phyloP scores from a whole-genome alignment of 192 early-diverging fungal species.

The Coemansia asiatica region DNA sequence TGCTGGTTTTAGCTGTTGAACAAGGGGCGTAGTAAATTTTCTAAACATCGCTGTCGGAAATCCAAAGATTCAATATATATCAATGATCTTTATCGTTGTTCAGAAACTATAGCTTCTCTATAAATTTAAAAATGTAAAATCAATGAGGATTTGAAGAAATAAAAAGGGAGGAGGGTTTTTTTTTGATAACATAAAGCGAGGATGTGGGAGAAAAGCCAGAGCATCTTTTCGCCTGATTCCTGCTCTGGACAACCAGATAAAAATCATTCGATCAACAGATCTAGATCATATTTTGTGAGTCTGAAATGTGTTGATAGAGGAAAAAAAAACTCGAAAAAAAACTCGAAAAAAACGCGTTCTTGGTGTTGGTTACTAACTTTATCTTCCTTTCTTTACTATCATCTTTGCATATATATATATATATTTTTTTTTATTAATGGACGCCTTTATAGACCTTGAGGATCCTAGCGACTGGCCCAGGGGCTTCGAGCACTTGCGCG shows the following conservation, averaged over 20 bases:
- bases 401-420: background rate
- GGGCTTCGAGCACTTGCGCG: constrained; percentile 43
- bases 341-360: constrained; percentile 1
- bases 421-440: constrained; percentile 3
- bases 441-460: constrained; percentile 47
- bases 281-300: no score
- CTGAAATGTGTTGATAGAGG: no score
- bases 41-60: constrained; percentile 27
- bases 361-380: background rate
- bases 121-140: constrained; percentile 1
- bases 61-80: background rate
- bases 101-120: background rate
- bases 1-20: constrained; percentile 19
- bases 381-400: background rate
- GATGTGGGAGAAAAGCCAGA: background rate
- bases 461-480: constrained; percentile 71
- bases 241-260: no score
- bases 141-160: no score
- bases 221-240: no score
- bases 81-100: background rate
- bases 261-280: background rate
- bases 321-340: no score
- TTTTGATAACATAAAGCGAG: no score
- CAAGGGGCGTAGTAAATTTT: constrained; percentile 32
- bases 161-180: no score